Base-by-base conservation (phyloP, 306 rosid genomes). In the Cercis canadensis region DNA sequence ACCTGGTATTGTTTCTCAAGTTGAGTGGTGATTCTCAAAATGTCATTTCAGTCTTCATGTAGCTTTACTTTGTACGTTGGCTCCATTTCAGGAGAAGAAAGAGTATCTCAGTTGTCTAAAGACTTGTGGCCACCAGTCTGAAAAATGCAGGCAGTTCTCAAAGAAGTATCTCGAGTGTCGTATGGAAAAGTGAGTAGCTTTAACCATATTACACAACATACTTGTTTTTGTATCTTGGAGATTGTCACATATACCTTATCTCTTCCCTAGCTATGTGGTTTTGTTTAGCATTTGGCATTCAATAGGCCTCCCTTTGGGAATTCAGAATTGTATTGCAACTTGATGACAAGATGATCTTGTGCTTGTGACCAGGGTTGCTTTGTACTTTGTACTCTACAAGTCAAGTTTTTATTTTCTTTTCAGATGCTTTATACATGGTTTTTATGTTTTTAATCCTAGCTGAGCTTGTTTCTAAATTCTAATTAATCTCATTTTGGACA, bases 81-180 rank as follows among this genome's bases (percentile, higher is more conserved):
- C 57, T 50, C 57, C 51, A 31, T 87, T 80, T 79, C 86, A 94
- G 99, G 97, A 92, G 74, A 94, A 94, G 86, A 86, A 78, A 49
- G 92, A 91, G 72, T 94, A 91, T 79, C 84, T 94, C 66, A 73
- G 39, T 59, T 93, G 98, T 72, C 86, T 93, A 18, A 93, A 93
- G 75, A 71, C 90, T 62, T 85, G 78, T 0, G 81, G 81, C 8
- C 92, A 87, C 79, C 83, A 73, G 71, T 93, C 97, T 77, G 96
- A 93, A 49, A 85, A 81, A 74, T 93, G 97, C 75, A 88, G 96
- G 60, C 66, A 67, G 14, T 88, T 93, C 81, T 90, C 98, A 0
- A 93, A 90, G 79, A 85, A 80, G 71, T 93, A 93, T 73, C 78
- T 93, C 39, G 76, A 87, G 58, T 93, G 98, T 67, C 98, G 94